phyloP scores from a whole-genome alignment of 805 yeast genomes.

The Nakazawaea wyomingensis region DNA sequence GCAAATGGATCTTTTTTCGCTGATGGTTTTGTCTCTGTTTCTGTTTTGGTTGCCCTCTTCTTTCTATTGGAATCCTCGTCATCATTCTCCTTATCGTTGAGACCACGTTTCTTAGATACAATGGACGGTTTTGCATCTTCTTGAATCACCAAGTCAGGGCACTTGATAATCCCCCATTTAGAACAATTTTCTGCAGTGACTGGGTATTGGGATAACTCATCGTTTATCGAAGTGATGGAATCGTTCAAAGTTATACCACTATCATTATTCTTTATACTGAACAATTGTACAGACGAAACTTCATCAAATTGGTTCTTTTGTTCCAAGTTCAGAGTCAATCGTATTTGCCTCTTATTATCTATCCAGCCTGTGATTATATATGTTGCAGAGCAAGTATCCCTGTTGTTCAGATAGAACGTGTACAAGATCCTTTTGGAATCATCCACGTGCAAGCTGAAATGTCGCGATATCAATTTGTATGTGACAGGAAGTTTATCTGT shows the following conservation, averaged over 20 bases:
- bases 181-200: constrained; percentile 2
- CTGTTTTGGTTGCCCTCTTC: background rate
- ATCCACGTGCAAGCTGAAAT: constrained; percentile 30
- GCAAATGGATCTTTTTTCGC: constrained; percentile 9
- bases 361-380: constrained; percentile 35
- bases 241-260: background rate
- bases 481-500: constrained; percentile 24
- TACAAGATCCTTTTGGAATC: constrained; percentile 35
- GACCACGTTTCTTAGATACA: no score
- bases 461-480: constrained; percentile 37
- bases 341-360: constrained; percentile 11
- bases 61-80: background rate
- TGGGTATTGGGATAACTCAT: constrained; percentile 2
- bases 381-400: constrained; percentile 31
- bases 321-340: constrained; percentile 13
- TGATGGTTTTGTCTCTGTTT: background rate
- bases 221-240: constrained; percentile 5
- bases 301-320: constrained; percentile 24
- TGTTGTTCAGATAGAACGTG: constrained; percentile 32
- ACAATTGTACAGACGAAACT: constrained; percentile 31
- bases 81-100: constrained; percentile 5
- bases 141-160: constrained; percentile 9
- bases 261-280: constrained; percentile 2
- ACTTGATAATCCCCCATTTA: constrained; percentile 18
- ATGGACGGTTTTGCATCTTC: background rate